Conservation (phyloP, 352 stramenopile species). For the Pythium pyrilobum region DNA sequence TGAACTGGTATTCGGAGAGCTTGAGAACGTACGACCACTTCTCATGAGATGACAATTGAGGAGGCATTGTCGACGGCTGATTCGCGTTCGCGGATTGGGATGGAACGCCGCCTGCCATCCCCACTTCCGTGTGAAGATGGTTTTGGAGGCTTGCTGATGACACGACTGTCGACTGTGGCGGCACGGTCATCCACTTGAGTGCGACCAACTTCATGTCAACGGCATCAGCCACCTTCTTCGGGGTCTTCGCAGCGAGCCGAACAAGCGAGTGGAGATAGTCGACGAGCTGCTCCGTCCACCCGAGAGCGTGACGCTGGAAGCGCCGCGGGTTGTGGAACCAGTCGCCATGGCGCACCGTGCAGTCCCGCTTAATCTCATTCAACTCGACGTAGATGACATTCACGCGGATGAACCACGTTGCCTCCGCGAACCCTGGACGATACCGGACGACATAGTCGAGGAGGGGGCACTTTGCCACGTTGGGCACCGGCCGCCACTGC, state of each 20-base stretch:
- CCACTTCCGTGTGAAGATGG: slow-evolving; percentile 29
- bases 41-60: slow-evolving; percentile 48
- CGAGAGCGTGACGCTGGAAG: slow-evolving; percentile 59
- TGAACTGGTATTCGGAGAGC: slow-evolving; percentile 80
- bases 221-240: slow-evolving; percentile 17
- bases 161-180: background rate
- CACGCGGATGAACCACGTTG: slow-evolving; percentile 79
- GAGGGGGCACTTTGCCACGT: slow-evolving; percentile 74
- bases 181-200: background rate
- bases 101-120: background rate
- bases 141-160: slow-evolving; percentile 13
- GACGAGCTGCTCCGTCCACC: slow-evolving; percentile 79
- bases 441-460: slow-evolving; percentile 77
- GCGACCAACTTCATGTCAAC: background rate
- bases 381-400: slow-evolving; percentile 88
- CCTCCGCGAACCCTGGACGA: slow-evolving; percentile 56
- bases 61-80: slow-evolving; percentile 1
- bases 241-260: slow-evolving; percentile 33
- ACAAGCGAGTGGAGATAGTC: slow-evolving; percentile 66
- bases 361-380: slow-evolving; percentile 76
- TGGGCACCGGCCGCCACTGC: slow-evolving; percentile 69
- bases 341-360: slow-evolving; percentile 48
- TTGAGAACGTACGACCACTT: slow-evolving; percentile 84
- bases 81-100: background rate
- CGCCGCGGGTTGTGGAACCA: slow-evolving; percentile 80